Evolutionary conservation across 352 stramenopile genomes (phyloP), one percentile per base, ranked within the genome.

Genomic region (Discostella stelligera): DNA sequence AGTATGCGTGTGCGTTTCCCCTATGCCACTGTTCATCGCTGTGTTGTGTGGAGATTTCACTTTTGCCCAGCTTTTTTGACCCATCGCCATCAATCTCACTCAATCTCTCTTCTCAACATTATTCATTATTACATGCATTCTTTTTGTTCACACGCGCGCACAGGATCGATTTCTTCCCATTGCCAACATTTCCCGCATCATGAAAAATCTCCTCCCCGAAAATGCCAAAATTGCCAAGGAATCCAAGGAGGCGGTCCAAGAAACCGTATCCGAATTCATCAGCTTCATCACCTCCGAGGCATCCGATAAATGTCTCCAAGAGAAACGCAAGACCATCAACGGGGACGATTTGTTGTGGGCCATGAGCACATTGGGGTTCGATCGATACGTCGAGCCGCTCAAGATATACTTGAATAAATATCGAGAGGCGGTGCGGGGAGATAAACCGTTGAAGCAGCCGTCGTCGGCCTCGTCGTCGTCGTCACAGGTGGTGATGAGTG

Each of bases 311-410:
- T 99, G 97, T 87, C 95, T 99, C 82, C 96, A 98, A 80, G 97
- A 99, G 88, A 99, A 99, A 87, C 90, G 97, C 64, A 99, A 99
- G 92, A 99, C 97, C 23, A 99, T 99, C 84, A 99, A 99, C 85
- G 97, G 97, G 49, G 97, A 99, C 86, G 97, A 99, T 88, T 94
- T 99, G 66, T 93, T 99, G 50, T 99, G 96, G 96, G 97, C 97
- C 56, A 99, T 99, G 97, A 98, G 94, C 76, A 98, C 96, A 37
- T 88, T 99, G 32, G 97, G 97, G 56, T 99, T 99, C 88, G 97
- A 99, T 82, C 97, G 96, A 81, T 99, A 99, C 87, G 96, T 99
- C 39, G 97, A 99, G 82, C 97, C 97, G 48, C 91, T 99, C 20
- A 99, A 99, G 85, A 82, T 99, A 37, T 99, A 99, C 88, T 89